These are phyloP conservation scores for Rhodosporidiobolus odoratus DNA, from an alignment of 768 basidiomycete species.

Conservation along the genomic window DNA sequence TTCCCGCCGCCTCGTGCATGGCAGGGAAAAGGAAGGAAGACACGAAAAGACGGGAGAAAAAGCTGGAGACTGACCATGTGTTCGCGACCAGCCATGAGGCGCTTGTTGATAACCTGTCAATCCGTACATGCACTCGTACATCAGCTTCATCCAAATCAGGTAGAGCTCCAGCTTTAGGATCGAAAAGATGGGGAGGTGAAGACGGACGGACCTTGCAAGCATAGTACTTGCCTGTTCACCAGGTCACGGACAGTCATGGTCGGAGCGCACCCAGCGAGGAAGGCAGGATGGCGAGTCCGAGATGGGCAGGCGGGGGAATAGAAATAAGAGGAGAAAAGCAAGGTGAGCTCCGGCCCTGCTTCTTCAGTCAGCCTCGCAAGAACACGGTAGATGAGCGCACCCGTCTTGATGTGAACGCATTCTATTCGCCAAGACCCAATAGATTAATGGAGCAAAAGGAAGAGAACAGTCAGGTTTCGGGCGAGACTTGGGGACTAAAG, in stretches of 20 bases:
- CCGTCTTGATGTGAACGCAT: conserved; percentile 38
- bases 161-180: background rate
- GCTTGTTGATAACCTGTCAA: conserved; percentile 83
- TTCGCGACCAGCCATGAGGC: conserved; percentile 94
- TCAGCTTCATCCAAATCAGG: background rate
- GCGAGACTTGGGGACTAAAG: background rate
- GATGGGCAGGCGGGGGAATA: no score
- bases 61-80: conserved; percentile 67
- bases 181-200: background rate
- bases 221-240: conserved; percentile 80
- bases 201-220: conserved; percentile 67
- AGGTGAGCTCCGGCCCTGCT: background rate
- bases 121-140: background rate
- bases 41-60: background rate
- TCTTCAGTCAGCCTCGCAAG: background rate
- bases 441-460: background rate
- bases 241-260: background rate
- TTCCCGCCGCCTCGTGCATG: background rate
- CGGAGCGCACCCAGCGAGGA: background rate
- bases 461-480: background rate
- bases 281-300: no score
- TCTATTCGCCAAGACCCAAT: background rate
- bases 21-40: background rate
- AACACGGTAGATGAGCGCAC: background rate
- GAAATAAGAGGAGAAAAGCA: background rate